Evolutionary conservation across 495 filamentous ascomycete species (phyloP).

Genomic region (Chaetomidium leptoderma): DNA sequence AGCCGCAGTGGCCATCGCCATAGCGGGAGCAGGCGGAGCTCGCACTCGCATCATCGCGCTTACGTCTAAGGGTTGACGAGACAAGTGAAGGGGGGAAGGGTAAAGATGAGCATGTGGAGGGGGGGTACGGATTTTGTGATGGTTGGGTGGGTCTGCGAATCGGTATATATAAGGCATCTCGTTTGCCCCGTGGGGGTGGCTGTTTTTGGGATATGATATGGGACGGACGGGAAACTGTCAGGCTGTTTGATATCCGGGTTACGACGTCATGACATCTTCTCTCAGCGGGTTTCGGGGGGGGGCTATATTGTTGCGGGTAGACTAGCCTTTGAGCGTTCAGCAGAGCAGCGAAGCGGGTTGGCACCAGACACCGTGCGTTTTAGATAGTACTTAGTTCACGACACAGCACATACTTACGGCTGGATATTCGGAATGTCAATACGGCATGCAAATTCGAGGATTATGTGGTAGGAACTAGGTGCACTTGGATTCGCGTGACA

Average conservation of each 20-base stretch:
- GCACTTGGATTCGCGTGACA: no score
- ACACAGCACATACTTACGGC: no score
- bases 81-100: neutral
- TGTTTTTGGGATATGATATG: neutral
- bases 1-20: conserved; percentile 5
- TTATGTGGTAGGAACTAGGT: no score
- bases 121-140: neutral
- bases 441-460: no score
- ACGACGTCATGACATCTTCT: conserved; percentile 11
- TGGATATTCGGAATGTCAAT: no score
- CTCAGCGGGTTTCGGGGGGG: neutral
- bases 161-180: neutral
- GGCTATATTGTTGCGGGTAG: neutral
- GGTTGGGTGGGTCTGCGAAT: neutral
- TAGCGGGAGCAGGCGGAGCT: conserved; percentile 12
- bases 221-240: neutral
- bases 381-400: no score
- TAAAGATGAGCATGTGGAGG: neutral
- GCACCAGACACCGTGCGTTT: no score
- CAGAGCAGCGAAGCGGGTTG: no score
- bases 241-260: conserved; percentile 4
- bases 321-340: no score
- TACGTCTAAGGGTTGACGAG: conserved; percentile 13
- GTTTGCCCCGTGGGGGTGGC: no score
- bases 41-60: conserved; percentile 14